phyloP scores from a whole-genome alignment of 768 basidiomycete genomes.

The Saitozyma podzolica region DNA sequence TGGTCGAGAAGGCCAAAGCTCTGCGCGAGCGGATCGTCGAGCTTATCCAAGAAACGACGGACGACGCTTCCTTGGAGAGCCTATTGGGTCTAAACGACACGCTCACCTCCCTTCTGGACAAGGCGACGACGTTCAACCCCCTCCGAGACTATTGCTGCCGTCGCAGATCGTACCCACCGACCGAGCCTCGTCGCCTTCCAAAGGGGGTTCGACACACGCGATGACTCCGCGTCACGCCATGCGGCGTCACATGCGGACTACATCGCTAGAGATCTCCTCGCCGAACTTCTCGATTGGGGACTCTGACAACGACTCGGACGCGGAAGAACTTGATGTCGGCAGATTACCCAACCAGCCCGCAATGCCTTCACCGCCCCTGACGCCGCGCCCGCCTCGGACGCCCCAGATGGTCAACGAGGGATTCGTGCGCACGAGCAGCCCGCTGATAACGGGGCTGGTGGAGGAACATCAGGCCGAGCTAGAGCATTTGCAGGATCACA shows the following conservation, averaged over 20 bases:
- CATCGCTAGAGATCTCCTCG: slow-evolving; percentile 66
- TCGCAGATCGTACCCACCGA: slow-evolving; percentile 33
- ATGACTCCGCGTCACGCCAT: slow-evolving; percentile 15
- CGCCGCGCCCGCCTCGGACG: too few species aligned
- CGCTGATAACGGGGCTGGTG: neutral
- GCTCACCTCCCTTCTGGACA: slow-evolving; percentile 62
- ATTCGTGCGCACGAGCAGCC: neutral
- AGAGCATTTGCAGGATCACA: slow-evolving; percentile 16
- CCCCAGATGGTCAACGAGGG: neutral
- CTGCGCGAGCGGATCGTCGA: slow-evolving; percentile 60
- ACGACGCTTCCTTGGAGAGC: slow-evolving; percentile 60
- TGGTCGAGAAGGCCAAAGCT: slow-evolving; percentile 53
- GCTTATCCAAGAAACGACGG: slow-evolving; percentile 52
- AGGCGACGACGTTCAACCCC: slow-evolving; percentile 49
- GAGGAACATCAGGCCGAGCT: slow-evolving; percentile 1
- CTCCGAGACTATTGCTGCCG: slow-evolving; percentile 40
- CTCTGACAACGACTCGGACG: slow-evolving; percentile 53
- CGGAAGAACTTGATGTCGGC: slow-evolving; percentile 45
- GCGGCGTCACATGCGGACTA: slow-evolving; percentile 59
- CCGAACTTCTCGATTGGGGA: slow-evolving; percentile 62
- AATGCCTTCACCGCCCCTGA: neutral
- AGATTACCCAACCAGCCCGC: slow-evolving; percentile 4
- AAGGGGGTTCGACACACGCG: slow-evolving; percentile 4
- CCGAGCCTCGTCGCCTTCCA: neutral
- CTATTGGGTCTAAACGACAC: slow-evolving; percentile 72